These are phyloP conservation scores for Penicillium expansum DNA, from an alignment of 2,329 filamentous ascomycete genomes.

Conservation along the genomic window DNA sequence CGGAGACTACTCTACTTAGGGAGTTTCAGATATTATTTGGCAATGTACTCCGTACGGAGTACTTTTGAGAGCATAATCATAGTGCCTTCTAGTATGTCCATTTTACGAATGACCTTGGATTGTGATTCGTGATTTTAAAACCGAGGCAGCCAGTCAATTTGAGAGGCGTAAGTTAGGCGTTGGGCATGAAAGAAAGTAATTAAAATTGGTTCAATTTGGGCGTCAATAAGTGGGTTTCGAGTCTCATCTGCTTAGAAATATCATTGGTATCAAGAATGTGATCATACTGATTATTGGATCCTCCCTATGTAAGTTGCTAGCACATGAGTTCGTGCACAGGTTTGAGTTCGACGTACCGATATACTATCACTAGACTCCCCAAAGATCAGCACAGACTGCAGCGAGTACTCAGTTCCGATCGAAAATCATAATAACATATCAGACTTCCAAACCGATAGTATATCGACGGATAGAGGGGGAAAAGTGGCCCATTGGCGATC, in stretches of 20 bases:
- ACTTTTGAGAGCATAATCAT: not conserved
- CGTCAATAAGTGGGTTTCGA: constrained; percentile 11
- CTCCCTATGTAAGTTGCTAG: not conserved
- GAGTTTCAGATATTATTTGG: constrained; percentile 8
- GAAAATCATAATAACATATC: not conserved
- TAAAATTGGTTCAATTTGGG: constrained; percentile 16
- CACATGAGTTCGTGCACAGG: constrained; percentile 1
- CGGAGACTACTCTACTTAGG: not conserved
- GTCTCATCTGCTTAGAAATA: constrained; percentile 2
- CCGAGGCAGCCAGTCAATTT: constrained; percentile 8
- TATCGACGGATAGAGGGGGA: constrained; percentile 5
- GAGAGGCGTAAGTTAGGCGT: constrained; percentile 18
- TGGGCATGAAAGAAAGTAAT: constrained; percentile 24
- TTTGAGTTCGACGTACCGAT: constrained; percentile 2
- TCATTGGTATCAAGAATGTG: not conserved
- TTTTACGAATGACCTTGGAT: not conserved
- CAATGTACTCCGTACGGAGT: no score
- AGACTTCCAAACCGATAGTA: not conserved
- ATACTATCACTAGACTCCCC: not conserved
- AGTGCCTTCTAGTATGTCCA: not conserved
- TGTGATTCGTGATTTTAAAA: not conserved
- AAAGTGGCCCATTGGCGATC: constrained; percentile 17
- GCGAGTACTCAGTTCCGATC: constrained; percentile 8
- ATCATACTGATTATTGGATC: constrained; percentile 3
- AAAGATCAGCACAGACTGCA: constrained; percentile 7